These are phyloP conservation scores for Alternaria brassicae DNA, from an alignment of 2,329 filamentous ascomycete species.

Conservation along the genomic window DNA sequence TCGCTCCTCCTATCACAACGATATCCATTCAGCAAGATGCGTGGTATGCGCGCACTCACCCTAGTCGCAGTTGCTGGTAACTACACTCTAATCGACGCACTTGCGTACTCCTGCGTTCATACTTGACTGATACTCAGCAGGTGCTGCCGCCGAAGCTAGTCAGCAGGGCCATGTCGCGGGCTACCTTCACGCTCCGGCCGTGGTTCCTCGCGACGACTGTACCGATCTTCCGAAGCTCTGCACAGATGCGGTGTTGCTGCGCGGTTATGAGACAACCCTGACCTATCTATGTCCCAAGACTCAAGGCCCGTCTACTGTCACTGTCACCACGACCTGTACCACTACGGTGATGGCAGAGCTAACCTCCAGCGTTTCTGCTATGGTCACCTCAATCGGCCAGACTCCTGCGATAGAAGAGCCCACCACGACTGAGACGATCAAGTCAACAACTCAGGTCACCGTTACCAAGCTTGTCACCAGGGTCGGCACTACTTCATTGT, in stretches of 20 bases:
- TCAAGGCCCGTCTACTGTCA: constrained; percentile 19
- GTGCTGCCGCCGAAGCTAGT: constrained; percentile 16
- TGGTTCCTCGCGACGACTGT: constrained; percentile 20
- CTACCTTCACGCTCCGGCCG: constrained; percentile 2
- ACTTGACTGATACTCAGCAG: constrained; percentile 9
- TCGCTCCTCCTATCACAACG: not conserved
- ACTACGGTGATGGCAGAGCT: constrained; percentile 6
- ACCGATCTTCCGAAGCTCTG: constrained; percentile 29
- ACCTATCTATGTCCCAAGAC: constrained; percentile 33
- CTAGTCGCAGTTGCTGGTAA: constrained; percentile 21
- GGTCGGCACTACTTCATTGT: not conserved
- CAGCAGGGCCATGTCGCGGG: constrained; percentile 11
- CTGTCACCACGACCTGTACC: constrained; percentile 28
- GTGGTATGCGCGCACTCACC: constrained; percentile 14
- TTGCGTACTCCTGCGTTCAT: not conserved
- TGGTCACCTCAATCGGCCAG: not conserved
- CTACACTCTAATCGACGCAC: not conserved
- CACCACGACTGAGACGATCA: constrained; percentile 25
- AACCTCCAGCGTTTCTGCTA: not conserved
- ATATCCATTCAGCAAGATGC: constrained; percentile 14
- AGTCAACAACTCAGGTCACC: constrained; percentile 19
- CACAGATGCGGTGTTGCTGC: constrained; percentile 26
- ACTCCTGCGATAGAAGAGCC: constrained; percentile 5
- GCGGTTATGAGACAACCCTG: constrained; percentile 25
- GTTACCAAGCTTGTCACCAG: not conserved